Base-by-base conservation (phyloP, 495 filamentous ascomycete species). In the Xylaria acuta region DNA sequence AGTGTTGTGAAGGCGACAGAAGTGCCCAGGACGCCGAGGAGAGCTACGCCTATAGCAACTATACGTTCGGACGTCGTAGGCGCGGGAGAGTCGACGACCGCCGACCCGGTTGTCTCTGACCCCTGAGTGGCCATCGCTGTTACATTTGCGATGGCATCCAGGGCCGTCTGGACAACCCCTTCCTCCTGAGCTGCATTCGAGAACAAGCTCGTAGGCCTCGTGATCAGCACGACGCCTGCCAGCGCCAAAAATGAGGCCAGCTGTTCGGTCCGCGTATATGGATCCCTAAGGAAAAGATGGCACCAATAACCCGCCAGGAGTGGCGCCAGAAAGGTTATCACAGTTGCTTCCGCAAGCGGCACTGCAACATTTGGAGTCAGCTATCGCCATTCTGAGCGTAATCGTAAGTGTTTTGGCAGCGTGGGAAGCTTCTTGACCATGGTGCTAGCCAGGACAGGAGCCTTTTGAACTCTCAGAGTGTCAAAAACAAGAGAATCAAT, bases 261-360 rank as follows among this genome's bases (percentile, higher is more conserved):
- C 73, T 95, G 90, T 76, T 97, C 93, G 9, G 86, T 88, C 25
- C 89, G 84, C 0, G 93, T 94, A 78, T 95, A 98, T 0, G 92
- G 92, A 74, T 97, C 92, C 30, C 85, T 84, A 58, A 92, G 84
- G 22, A 97, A 82, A 25, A 94, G 78, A 20, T 92, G 92, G 78
- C 94, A 97, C 14, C 90, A 90, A 78, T 93, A 97, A 64, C 93
- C 92, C n/a, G 93, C 87, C 3, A 97, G 85, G 20, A 90, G 90
- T 0, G 96, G 96, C 0, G 92, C 89, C 1, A 98, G 87, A 77
- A 98, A 98, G 56, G 94, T 97, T 56, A 98, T 90, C 0, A 98
- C 96, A 0, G 94, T 97, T 14, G 96, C 95, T 75, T 98, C 95
- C 6, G 94, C 91, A 0, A 98, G 85, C 1, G 94, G 92, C 4